Evolutionary conservation across 805 yeast genomes (phyloP), one percentile per base, ranked within the genome.

Genomic region (Candida krabiensis): DNA sequence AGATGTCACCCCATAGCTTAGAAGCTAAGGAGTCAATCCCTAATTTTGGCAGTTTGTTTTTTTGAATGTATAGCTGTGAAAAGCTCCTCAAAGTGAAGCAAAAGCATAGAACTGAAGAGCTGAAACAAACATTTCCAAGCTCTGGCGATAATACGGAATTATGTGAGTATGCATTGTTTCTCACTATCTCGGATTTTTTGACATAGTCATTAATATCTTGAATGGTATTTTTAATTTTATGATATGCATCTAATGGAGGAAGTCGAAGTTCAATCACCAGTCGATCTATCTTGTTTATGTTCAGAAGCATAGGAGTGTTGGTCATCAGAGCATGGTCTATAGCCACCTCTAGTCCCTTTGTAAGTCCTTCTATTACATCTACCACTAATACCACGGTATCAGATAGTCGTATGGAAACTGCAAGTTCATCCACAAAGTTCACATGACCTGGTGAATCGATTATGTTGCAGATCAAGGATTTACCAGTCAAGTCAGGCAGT

Each of bases 381-480:
- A 91, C 69, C 1, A 87, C 85, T 2, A 89, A 58, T 0, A 83
- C 63, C 0, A 77, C 77, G 2, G 83, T 77, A 46, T 93, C 97
- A 0, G 75, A 73, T 0, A 81, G 66, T 16, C 76, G 59, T 8
- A 80, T 58, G 0, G 85, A 73, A 0, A 76, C 71, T 0, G 77
- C 70, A 4, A 78, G 63, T 49, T 93, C 97, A 55, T 88, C 96
- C 19, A 70, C 63, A 53, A 93, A 93, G 53, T 88, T 82, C 0
- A 77, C 74, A 60, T 93, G 98, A 0, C 99, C 99, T 0, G 99
- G 99, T 0, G 96, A 69, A 53, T 95, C 99, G 1, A 88, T 47
- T 1, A 90, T 44, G 52, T 84, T 86, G 15, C 81, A 51, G 0
- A 77, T 75, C 13, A 66, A 61, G 0, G 95, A 81, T 44, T 74